Percentiles rank a stretch among this genome's conserved stretches.
phyloP scores from a whole-genome alignment of 139 green algal species.

The Picochlorum sp. region DNA sequence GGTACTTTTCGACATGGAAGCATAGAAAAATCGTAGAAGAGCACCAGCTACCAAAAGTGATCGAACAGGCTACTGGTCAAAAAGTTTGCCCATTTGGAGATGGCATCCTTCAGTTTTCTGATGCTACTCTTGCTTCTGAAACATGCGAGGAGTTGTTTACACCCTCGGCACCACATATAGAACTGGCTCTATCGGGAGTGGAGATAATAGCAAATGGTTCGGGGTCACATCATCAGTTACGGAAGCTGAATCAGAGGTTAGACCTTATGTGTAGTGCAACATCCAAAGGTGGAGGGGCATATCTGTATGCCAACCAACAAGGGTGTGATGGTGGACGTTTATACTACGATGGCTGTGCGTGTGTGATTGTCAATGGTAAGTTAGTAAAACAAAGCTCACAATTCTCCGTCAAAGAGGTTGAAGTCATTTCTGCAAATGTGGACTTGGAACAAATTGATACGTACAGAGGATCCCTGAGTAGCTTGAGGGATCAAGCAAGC shows the following conservation, averaged over 20 bases:
- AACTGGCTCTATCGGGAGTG: conserved; percentile 65
- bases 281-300: conserved; percentile 83
- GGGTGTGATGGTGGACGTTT: conserved; percentile 92
- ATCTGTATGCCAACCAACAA: conserved; percentile 95
- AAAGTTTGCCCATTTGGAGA: conserved; percentile 73
- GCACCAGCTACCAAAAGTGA: conserved; percentile 44
- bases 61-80: conserved; percentile 52
- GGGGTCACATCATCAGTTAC: conserved; percentile 85
- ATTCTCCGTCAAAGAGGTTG: conserved; percentile 64
- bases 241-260: conserved; percentile 50
- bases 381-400: conserved; percentile 70
- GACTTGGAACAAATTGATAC: conserved; percentile 85
- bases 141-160: conserved; percentile 98
- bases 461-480: conserved; percentile 45
- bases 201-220: conserved; percentile 92
- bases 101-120: conserved; percentile 50
- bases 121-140: conserved; percentile 65
- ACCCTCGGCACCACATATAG: conserved; percentile 58
- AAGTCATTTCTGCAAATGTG: conserved; percentile 76
- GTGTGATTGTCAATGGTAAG: conserved; percentile 79
- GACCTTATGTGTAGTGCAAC: conserved; percentile 79
- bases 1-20: conserved; percentile 87
- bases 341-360: conserved; percentile 88
- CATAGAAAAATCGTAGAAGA: conserved; percentile 48
- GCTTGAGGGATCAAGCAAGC: conserved; percentile 65